Evolutionary conservation across 495 filamentous ascomycete species (phyloP).

Genomic region (Oidiodendron maius): DNA sequence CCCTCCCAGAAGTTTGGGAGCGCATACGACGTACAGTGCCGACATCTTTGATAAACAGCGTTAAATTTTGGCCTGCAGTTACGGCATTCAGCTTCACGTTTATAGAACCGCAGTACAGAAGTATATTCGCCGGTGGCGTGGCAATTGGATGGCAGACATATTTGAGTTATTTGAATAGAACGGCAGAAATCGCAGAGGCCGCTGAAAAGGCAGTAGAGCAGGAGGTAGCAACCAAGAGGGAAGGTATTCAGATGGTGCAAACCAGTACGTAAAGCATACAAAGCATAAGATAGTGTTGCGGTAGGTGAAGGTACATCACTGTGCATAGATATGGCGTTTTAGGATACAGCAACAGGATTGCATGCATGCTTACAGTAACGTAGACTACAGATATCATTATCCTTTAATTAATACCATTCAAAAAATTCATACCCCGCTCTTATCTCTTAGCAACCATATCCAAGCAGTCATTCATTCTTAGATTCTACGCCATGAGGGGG

Average conservation of each 20-base stretch:
- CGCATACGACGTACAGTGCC: slow-evolving; percentile 73
- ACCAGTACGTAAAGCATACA: not conserved
- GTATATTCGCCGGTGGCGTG: slow-evolving; percentile 68
- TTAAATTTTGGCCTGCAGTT: slow-evolving; percentile 87
- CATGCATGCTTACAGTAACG: not conserved
- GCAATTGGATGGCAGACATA: slow-evolving; percentile 93
- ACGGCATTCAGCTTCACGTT: slow-evolving; percentile 86
- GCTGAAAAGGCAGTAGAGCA: slow-evolving; percentile 7
- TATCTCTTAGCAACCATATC: not conserved
- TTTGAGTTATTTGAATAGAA: slow-evolving; percentile 73
- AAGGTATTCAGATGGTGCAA: not conserved
- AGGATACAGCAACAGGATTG: not conserved
- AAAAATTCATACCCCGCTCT: not conserved
- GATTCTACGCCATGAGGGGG: too few species aligned
- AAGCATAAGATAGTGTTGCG: not conserved
- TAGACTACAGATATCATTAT: not conserved
- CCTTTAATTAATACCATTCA: not conserved
- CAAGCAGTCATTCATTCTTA: not conserved
- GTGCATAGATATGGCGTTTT: not conserved
- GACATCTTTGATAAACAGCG: slow-evolving; percentile 66
- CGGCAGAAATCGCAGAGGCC: slow-evolving; percentile 49
- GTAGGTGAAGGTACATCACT: not conserved
- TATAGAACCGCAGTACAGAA: slow-evolving; percentile 69
- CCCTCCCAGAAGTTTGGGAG: slow-evolving; percentile 54
- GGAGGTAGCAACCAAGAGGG: slow-evolving; percentile 8